phyloP scores from a whole-genome alignment of 768 basidiomycete genomes.

The Rhizopogon sp. region DNA sequence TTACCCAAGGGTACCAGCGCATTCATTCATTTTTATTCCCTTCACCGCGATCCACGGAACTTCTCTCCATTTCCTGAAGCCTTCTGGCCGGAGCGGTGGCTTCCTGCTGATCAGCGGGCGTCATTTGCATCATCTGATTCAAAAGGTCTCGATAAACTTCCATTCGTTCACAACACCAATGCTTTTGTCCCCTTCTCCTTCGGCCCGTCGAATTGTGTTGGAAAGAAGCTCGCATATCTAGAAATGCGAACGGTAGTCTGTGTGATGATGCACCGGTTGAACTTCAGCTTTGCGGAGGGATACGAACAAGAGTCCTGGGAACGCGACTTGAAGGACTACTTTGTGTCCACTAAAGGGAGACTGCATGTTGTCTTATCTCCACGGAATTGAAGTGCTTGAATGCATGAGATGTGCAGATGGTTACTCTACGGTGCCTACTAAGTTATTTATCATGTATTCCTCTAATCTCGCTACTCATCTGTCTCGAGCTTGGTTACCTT shows the following conservation, averaged over 20 bases:
- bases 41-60: conserved; percentile 42
- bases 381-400: conserved; percentile 18
- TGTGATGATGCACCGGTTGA: conserved; percentile 34
- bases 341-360: conserved; percentile 31
- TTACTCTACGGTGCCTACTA: conserved; percentile 20
- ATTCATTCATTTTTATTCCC: conserved; percentile 36
- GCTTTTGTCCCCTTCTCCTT: conserved; percentile 43
- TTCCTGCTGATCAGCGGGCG: conserved; percentile 21
- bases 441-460: conserved; percentile 12
- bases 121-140: conserved; percentile 20
- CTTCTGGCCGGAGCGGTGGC: conserved; percentile 44
- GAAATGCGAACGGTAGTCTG: conserved; percentile 38
- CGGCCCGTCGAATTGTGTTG: conserved; percentile 41
- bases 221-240: conserved; percentile 37
- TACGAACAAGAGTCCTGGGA: conserved; percentile 31
- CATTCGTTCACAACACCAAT: conserved; percentile 28
- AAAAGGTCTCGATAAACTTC: conserved; percentile 17
- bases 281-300: conserved; percentile 34
- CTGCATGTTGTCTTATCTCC: conserved; percentile 31
- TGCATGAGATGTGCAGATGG: conserved; percentile 6
- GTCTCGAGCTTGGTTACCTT: no score
- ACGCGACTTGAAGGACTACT: conserved; percentile 31
- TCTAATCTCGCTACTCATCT: conserved; percentile 7
- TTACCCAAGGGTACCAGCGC: conserved; percentile 41
- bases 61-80: conserved; percentile 40